Percentiles rank a stretch among this genome's conserved stretches.
Conservation (phyloP, 2,329 filamentous ascomycete species). For the Neonectria faginata region DNA sequence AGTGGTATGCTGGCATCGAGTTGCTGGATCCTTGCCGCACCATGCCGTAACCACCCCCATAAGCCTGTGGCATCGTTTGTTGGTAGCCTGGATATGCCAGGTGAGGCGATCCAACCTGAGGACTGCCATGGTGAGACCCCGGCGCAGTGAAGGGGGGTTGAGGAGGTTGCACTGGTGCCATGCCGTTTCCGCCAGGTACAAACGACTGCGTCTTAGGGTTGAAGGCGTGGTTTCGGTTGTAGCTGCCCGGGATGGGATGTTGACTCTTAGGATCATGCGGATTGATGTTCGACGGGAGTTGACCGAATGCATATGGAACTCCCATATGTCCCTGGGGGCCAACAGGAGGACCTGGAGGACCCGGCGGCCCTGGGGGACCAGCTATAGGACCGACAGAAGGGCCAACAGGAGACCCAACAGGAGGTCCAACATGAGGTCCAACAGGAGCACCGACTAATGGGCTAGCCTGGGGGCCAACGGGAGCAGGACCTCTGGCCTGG, state of each 20-base stretch:
- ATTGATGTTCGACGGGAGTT: slow-evolving; percentile 77
- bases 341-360: slow-evolving; percentile 66
- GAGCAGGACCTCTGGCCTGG: slow-evolving; percentile 47
- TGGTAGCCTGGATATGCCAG: slow-evolving; percentile 63
- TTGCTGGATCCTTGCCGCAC: slow-evolving; percentile 67
- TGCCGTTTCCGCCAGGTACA: slow-evolving; percentile 71
- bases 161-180: slow-evolving; percentile 61
- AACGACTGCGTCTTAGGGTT: slow-evolving; percentile 96
- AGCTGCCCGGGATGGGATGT: slow-evolving; percentile 87
- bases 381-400: slow-evolving; percentile 33
- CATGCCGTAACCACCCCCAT: slow-evolving; percentile 66
- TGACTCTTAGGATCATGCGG: slow-evolving; percentile 79
- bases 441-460: slow-evolving; percentile 29
- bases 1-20: slow-evolving; percentile 64
- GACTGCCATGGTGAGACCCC: slow-evolving; percentile 64
- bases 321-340: slow-evolving; percentile 48
- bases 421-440: neutral
- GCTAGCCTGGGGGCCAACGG: slow-evolving; percentile 36
- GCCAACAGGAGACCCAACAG: neutral
- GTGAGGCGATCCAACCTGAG: slow-evolving; percentile 65
- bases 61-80: slow-evolving; percentile 59
- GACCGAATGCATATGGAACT: slow-evolving; percentile 80
- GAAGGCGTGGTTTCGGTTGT: slow-evolving; percentile 81
- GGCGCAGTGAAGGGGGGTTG: slow-evolving; percentile 62
- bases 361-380: slow-evolving; percentile 47